These are phyloP conservation scores for Zhuliangozyma blackwelliae DNA, from an alignment of 1,139 yeast genomes.

Conservation along the genomic window DNA sequence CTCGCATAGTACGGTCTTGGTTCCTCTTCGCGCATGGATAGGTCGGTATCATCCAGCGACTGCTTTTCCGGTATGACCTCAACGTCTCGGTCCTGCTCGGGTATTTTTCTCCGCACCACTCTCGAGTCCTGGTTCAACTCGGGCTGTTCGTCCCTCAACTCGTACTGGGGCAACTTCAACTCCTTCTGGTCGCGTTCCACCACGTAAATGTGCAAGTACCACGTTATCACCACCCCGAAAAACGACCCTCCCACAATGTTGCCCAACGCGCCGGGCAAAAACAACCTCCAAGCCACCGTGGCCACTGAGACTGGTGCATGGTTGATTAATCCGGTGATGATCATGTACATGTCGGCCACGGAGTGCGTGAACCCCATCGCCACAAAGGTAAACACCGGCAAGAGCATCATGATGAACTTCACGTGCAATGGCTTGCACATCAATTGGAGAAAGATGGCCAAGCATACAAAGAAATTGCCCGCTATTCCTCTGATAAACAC, in stretches of 20 bases:
- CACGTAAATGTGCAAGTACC: conserved; percentile 63
- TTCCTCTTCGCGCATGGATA: conserved; percentile 5
- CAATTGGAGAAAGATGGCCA: conserved; percentile 71
- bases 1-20: conserved; percentile 5
- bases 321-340: conserved; percentile 63
- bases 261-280: conserved; percentile 66
- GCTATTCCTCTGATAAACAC: conserved; percentile 64
- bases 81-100: conserved; percentile 10
- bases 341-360: conserved; percentile 74
- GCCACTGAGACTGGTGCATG: conserved; percentile 61
- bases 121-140: conserved; percentile 71
- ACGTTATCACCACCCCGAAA: conserved; percentile 60
- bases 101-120: conserved; percentile 48
- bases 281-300: conserved; percentile 63
- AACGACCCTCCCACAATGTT: conserved; percentile 67
- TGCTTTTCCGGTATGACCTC: conserved; percentile 6
- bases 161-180: conserved; percentile 61
- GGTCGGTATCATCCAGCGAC: neutral
- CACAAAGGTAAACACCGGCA: conserved; percentile 74
- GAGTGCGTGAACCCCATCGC: conserved; percentile 72
- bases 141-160: conserved; percentile 75
- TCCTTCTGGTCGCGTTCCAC: conserved; percentile 64
- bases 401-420: conserved; percentile 55
- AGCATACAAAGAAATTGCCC: conserved; percentile 70
- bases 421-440: conserved; percentile 82